Conservation (phyloP, 2,329 filamentous ascomycete species). For the Macrophomina tecta region DNA sequence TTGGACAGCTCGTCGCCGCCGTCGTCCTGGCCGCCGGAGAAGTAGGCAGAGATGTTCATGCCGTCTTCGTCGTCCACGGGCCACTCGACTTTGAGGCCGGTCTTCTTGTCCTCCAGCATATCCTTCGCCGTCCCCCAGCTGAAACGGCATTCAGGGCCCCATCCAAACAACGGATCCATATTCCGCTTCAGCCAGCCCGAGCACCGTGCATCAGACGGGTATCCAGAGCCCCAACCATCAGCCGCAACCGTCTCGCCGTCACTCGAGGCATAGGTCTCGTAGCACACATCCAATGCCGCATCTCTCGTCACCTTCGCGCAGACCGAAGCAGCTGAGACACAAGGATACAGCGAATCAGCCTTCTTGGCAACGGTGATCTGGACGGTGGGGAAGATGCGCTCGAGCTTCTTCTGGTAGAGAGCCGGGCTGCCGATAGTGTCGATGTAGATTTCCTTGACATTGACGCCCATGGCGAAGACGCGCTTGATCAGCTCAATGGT, state of each 20-base stretch:
- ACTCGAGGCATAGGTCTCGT: conserved; percentile 57
- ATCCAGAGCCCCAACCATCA: conserved; percentile 85
- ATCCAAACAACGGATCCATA: conserved; percentile 94
- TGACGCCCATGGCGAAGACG: conserved; percentile 78
- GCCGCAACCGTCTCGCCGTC: conserved; percentile 36
- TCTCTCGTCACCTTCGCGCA: conserved; percentile 97
- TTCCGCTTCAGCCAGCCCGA: conserved; percentile 80
- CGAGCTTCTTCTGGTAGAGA: conserved; percentile 82
- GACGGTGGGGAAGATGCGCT: conserved; percentile 78
- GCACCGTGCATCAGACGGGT: conserved; percentile 85
- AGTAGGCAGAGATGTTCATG: conserved; percentile 77
- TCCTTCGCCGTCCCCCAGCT: conserved; percentile 97
- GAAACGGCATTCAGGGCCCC: conserved; percentile 91
- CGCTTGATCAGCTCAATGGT: conserved; percentile 81
- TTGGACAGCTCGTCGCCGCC: conserved; percentile 70
- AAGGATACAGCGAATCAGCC: conserved; percentile 90
- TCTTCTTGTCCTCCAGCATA: conserved; percentile 74
- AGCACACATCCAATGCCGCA: conserved; percentile 82
- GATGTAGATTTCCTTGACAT: conserved; percentile 88
- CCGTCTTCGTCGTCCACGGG: conserved; percentile 74
- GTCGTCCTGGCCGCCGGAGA: conserved; percentile 57
- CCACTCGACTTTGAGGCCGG: conserved; percentile 80
- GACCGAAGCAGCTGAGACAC: conserved; percentile 90
- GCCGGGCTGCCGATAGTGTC: conserved; percentile 89
- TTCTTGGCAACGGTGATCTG: conserved; percentile 66